Conservation (phyloP, 2,329 filamentous ascomycete genomes). For the Pseudopyrenochaeta lycopersici region DNA sequence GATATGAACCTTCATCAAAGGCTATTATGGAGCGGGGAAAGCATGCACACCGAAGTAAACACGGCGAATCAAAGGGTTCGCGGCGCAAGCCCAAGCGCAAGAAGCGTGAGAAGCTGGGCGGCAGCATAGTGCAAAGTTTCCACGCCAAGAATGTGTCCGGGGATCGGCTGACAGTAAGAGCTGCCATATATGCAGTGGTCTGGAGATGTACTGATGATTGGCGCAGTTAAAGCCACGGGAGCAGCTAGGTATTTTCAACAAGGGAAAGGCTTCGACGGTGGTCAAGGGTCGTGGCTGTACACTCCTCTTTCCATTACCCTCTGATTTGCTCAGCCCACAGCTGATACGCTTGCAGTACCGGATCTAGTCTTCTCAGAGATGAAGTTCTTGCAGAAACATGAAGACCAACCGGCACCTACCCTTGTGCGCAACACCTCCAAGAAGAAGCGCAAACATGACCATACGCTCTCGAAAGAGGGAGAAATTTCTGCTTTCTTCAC, state of each 20-base stretch:
- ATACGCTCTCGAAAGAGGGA: constrained; percentile 44
- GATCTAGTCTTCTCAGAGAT: constrained; percentile 63
- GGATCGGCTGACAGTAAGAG: constrained; percentile 57
- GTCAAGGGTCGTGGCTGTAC: constrained; percentile 55
- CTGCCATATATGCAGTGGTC: constrained; percentile 14
- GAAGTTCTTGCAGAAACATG: constrained; percentile 56
- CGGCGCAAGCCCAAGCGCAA: constrained; percentile 48
- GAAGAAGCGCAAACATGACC: constrained; percentile 45
- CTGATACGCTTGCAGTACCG: constrained; percentile 53
- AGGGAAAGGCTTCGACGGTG: constrained; percentile 58
- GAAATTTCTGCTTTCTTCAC: constrained; percentile 59
- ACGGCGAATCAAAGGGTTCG: constrained; percentile 41
- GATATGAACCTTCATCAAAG: constrained; percentile 52
- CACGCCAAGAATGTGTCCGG: constrained; percentile 55
- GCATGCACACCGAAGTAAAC: constrained; percentile 22
- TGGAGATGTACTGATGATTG: constrained; percentile 34
- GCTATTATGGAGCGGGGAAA: constrained; percentile 34
- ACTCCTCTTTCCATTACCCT: constrained; percentile 17
- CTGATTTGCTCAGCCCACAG: constrained; percentile 16
- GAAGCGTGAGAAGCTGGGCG: constrained; percentile 47
- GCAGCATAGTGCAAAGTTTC: constrained; percentile 53
- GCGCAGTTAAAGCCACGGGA: constrained; percentile 54
- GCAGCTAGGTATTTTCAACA: constrained; percentile 58
- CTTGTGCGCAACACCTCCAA: constrained; percentile 28
- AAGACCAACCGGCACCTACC: constrained; percentile 33